Base-by-base conservation (phyloP, 1,284 basidiomycete genomes). In the Fomitopsis palustris region DNA sequence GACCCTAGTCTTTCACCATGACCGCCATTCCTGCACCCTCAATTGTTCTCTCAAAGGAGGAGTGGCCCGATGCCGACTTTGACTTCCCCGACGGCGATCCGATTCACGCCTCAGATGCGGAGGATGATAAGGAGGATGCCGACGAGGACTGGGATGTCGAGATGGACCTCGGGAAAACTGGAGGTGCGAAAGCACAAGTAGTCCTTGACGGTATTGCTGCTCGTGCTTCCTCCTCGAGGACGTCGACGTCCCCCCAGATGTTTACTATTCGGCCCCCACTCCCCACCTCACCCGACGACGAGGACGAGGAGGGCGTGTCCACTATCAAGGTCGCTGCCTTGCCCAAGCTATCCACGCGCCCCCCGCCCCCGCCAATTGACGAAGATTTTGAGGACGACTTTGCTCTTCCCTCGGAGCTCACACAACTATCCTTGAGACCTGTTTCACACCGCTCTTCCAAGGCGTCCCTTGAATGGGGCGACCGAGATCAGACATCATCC, bases 41-140 rank as follows among this genome's bases (percentile, higher is more conserved):
- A 54, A 75, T 80, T 66, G 72, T 77, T 53, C 69, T 79, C 43
- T 70, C 80, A 49, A 81, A 81, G 64, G 90, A 92, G 75, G 89
- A 92, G 77, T 91, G 90, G 90, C 80, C 82, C 55, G 90, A 93
- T 72, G 87, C 88, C 61, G 90, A 93, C 74, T 92, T 93, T 69
- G 90, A 92, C 70, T 75, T 93, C 37, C 86, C 87, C 55, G 90
- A 92, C 57, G 90, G 83, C 55, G 81, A 83, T 56, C 78, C 82
- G 53, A 81, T 92, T 55, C 83, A 85, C 64, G 73, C 83, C 31
- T 79, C 78, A 27, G 77, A 78, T 61, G 74, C 74, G 31, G 78
- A 82, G 62, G 82, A 80, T 19, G 85, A 87, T 75, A 87, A 81
- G 74, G 85, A 89, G 59, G 82, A 81, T 55, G 80, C 79, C 43